Evolutionary conservation across 345 rosid species (phyloP), one percentile per base, ranked within the genome.

Genomic region (Toxicodendron radicans): DNA sequence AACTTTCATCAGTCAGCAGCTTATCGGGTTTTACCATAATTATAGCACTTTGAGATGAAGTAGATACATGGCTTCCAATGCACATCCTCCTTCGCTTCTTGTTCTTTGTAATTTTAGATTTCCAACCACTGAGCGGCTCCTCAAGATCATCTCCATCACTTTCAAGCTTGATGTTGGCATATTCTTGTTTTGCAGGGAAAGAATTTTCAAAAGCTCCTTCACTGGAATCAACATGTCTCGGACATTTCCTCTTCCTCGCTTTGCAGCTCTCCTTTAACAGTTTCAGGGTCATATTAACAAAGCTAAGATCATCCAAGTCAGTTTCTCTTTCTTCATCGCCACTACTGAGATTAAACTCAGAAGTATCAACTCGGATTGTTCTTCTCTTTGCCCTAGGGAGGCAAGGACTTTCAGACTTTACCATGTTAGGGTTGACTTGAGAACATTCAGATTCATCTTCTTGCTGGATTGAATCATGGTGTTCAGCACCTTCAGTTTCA

Each of bases 81-180:
- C 73, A 46, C 73, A 79, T 83, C 33, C 69, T 83, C 79, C 82
- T 84, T 7, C 41, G 68, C 73, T 84, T 83, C 57, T 51, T 70
- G 20, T 72, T 82, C 76, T 83, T 86, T 53, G 82, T 82, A 48
- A 88, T 66, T 52, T 79, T 88, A 8, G 85, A 72, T 70, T 79
- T 81, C 92, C 72, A 88, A 68, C 8, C 45, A 64, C 79, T 83
- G 60, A 92, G 91, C 68, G 88, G 84, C 89, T 82, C 86, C 63
- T 80, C 78, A 32, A 79, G 73, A 62, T 87, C 92, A 80, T 27
- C 73, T 24, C 80, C 87, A 46, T 89, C 88, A 62, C 76, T 79
- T 72, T 76, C 58, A 17, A 46, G 59, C 45, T 57, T 70, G 21
- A 70, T 73, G 74, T 73, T 24, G 16, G 60, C 21, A 17, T 21